Conservation (phyloP, 2,329 filamentous ascomycete genomes). For the Clonostachys byssicola region DNA sequence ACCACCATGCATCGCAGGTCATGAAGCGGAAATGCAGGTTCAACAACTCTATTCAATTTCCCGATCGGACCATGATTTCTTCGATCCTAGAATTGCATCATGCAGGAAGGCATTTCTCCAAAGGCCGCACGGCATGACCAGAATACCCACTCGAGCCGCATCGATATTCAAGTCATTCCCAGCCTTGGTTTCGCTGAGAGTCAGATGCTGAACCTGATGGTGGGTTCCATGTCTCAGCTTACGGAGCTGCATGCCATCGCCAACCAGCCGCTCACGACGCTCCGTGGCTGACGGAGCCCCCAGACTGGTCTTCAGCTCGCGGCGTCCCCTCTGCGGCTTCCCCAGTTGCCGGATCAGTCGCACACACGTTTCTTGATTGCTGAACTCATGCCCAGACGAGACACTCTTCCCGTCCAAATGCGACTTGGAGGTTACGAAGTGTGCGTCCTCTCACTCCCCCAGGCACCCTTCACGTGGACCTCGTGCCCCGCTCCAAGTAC, state of each 20-base stretch:
- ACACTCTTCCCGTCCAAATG: too few species aligned
- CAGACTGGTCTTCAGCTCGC: too few species aligned
- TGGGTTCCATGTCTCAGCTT: conserved; percentile 20
- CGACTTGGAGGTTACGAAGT: too few species aligned
- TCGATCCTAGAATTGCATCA: conserved; percentile 21
- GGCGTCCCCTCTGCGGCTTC: too few species aligned
- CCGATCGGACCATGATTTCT: conserved; percentile 17
- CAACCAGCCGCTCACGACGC: not conserved
- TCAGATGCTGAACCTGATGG: conserved; percentile 21
- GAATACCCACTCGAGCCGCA: not conserved
- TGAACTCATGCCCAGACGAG: too few species aligned
- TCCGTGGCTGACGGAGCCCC: too few species aligned
- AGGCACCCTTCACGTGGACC: conserved; percentile 12
- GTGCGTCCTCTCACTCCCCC: too few species aligned
- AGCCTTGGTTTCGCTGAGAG: conserved; percentile 7
- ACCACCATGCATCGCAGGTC: not conserved
- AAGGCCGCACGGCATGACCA: conserved; percentile 15
- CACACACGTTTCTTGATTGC: too few species aligned
- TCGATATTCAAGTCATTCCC: conserved; percentile 2
- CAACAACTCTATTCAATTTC: conserved; percentile 1
- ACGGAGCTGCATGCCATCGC: conserved; percentile 3
- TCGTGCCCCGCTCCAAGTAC: conserved; percentile 9
- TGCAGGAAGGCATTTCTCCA: conserved; percentile 8
- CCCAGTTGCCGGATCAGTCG: too few species aligned
- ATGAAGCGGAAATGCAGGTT: not conserved